Evolutionary conservation across 1,139 yeast genomes (phyloP), one percentile per base, ranked within the genome.

Genomic region (Zhuliangozyma blackwelliae): DNA sequence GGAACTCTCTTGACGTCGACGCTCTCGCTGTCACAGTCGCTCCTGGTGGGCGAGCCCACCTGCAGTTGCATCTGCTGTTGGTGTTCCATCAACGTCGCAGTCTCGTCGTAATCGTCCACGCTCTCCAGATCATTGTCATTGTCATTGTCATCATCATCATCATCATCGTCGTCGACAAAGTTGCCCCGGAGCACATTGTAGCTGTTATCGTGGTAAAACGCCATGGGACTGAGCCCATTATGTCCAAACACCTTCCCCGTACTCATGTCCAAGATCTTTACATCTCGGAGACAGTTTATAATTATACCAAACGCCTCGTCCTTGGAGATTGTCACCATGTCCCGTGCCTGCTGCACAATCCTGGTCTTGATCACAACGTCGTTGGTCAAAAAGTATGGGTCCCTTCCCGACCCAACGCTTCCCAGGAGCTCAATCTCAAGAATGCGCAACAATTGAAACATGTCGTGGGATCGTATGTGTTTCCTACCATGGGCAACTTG

Each of bases 81-180:
- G 16, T 16, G 16, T 26, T 45, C 49, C 49, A 45, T 44, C 23
- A 45, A 28, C 13, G 47, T 34, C 5, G 47, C 42, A 8, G 47
- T 42, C 8, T 44, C 47, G 30, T 41, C 44, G n/a, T 21, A 44
- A 26, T 40, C 46, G 25, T 37, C 37, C 10, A 29, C 21, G 26
- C 25, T 31, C 8, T 20, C 25, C 23, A 11, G 16, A 36, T 27
- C 25, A 13, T 21, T 29, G 22, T 5, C 20, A 20, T 12, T 7
- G 12, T 27, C 23, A 30, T 20, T n/a, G 22, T 27, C 13, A 22
- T 21, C 20, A 19, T 23, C 10, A 13, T 20, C 7, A 10, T 6
- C 31, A 4, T 21, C 20, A 19, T 23, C 10, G 10, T 20, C 7
- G 4, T 6, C 31, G 2, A 23, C 26, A 3, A 23, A 23, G 7